Base-by-base conservation (phyloP, 768 basidiomycete species). In the Hypholoma fasciculare region DNA sequence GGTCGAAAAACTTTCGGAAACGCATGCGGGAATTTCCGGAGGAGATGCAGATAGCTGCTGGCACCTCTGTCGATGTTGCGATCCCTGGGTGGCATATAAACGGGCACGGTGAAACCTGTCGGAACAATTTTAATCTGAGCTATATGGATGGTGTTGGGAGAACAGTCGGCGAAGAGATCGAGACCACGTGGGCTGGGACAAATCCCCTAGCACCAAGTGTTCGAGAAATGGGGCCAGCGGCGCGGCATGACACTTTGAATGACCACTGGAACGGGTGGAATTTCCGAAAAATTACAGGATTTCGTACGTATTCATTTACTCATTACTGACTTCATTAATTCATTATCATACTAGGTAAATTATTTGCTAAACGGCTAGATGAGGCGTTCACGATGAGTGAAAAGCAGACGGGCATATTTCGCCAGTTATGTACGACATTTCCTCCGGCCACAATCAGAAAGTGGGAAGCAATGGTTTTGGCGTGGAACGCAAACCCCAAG, bases 71-170 rank as follows among this genome's bases (percentile, higher is more conserved):
- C 5, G 46, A 63, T 2, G 37, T 58, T 3, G 64, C 65, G 1
- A 64, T 80, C 2, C 79, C 76, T 0, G 72, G 73, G 39, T 77
- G 75, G 54, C 79, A 81, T 23, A 64, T 78, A 3, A 30, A 30
- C 7, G 27, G 27, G 27, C 27, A 30, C 27, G 27, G 27, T 4
- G 27, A 30, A 30, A 14, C 58, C 2, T 77, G 76, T 49, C 71
- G 72, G 7, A 56, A 52, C 13, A 52, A 53, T 2, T 78, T 64
- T 47, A 73, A 67, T 1, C 61, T 80, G 13, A 73, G 71, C 20
- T 70, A 68, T 46, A 52, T 59, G 13, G 37, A 55, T 1, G 67
- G 73, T 4, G 62, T 64, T 26, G 73, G 71, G 3, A 17, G 59
- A 7, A 69, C 68, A 12, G 58, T 54, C 44, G 67, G 77, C 0